Evolutionary conservation across 169 alveolate species (phyloP), one percentile per base, ranked within the genome.

Genomic region (Cryptosporidium baileyi): DNA sequence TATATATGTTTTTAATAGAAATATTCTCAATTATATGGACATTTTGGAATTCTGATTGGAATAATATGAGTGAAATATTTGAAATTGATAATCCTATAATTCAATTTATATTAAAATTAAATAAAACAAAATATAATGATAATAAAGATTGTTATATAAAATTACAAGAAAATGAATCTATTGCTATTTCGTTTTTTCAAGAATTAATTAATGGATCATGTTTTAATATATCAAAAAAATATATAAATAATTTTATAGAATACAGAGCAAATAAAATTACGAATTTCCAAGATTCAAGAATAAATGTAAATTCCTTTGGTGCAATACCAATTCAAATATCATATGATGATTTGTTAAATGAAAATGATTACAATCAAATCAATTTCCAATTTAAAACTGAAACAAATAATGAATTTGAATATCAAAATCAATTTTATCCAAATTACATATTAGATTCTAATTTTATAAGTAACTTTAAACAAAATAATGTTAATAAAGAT

Each of bases 31-130:
- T 74, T 15, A 60, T 74, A 7, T 74, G 85, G 85, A 57, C 85
- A 17, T 74, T 74, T 57, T 74, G 85, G 85, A 74, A 74, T 30
- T 30, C 41, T 0, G 74, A 74, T 15, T 74, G 85, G 85, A 38
- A 54, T 36, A 30, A 74, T 2, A 47, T 22, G n/a, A 19, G 17
- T 28, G 60, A 43, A 9, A 19, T 28, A 63, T 26, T n/a, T 63
- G 62, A 19, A 11, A 47, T n/a, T 9, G 63, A 36, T 13, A 19
- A 45, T 9, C 44, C 6, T 4, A 22, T 57, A 6, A 30, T 24
- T 6, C 22, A 24, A 5, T 24, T 24, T 30, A 57, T 22, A 1
- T 17, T 57, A 24, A 57, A 24, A 17, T 1, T 30, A 3, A 57
- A 7, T 30, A 30, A 15, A 1, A 30, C 13, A n/a, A 61, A 32